Evolutionary conservation across 225 moss, liverwort and hornwort species (phyloP).

Genomic region (Physcomitrium patens): DNA sequence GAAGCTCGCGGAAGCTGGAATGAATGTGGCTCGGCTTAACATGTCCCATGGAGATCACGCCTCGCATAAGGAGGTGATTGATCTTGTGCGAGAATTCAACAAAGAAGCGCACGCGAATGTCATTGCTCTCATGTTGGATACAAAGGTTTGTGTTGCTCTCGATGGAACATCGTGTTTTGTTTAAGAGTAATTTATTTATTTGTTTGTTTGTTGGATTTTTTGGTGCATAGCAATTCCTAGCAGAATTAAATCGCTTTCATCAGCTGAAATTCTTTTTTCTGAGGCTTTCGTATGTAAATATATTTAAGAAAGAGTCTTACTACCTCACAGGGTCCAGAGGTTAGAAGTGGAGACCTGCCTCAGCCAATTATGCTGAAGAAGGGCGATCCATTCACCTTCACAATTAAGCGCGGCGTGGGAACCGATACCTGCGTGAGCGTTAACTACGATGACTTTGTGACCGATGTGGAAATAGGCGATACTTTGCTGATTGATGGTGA

Average conservation of each 20-base stretch:
- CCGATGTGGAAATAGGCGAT: slow-evolving; percentile 73
- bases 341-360: slow-evolving; percentile 87
- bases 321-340: slow-evolving; percentile 71
- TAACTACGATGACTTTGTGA: slow-evolving; percentile 88
- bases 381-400: slow-evolving; percentile 76
- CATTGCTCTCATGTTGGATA: slow-evolving; percentile 84
- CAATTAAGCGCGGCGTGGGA: slow-evolving; percentile 83
- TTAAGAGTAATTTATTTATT: not conserved
- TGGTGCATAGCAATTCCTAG: too few species aligned
- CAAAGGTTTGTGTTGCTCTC: slow-evolving; percentile 51
- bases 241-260: not conserved
- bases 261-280: too few species aligned
- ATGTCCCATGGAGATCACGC: slow-evolving; percentile 93
- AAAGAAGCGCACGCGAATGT: slow-evolving; percentile 71
- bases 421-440: slow-evolving; percentile 79
- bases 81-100: slow-evolving; percentile 80
- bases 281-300: not conserved
- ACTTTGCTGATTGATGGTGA: slow-evolving; percentile 78
- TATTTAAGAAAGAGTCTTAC: not conserved
- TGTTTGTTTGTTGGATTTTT: too few species aligned
- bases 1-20: slow-evolving; percentile 83
- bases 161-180: not conserved
- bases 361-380: slow-evolving; percentile 72
- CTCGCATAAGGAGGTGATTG: slow-evolving; percentile 78
- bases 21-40: slow-evolving; percentile 84